Conservation (phyloP, 148 eudicot genomes). For the Amaranthus cruentus region DNA sequence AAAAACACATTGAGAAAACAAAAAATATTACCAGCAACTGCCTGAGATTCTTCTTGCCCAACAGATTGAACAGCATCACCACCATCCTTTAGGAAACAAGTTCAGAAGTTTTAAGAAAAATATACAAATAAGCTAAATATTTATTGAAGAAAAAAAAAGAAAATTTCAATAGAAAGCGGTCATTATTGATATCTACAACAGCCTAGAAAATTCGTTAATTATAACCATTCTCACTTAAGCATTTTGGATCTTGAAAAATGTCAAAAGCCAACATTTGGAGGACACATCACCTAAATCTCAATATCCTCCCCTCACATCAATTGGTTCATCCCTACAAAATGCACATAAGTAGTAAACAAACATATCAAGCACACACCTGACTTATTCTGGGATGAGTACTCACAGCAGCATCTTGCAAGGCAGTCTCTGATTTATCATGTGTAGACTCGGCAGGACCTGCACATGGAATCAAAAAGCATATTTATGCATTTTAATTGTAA, state of each 20-base stretch:
- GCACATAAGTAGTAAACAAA: not conserved
- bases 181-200: not conserved
- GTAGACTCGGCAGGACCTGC: conserved; percentile 18
- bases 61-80: conserved; percentile 27
- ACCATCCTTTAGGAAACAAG: conserved; percentile 20
- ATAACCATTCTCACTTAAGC: not conserved
- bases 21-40: conserved; percentile 24
- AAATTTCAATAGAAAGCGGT: not conserved
- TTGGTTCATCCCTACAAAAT: not conserved
- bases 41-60: conserved; percentile 16
- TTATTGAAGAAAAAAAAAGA: not conserved
- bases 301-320: not conserved
- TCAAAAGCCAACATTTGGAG: not conserved
- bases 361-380: conserved; percentile 8
- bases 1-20: not conserved
- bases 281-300: too few relatives aligned
- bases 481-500: not conserved
- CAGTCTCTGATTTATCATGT: conserved; percentile 16
- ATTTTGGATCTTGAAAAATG: not conserved
- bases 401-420: conserved; percentile 17
- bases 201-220: too few relatives aligned
- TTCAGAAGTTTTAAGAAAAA: not conserved
- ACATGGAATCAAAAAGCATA: not conserved
- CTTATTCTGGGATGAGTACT: conserved; percentile 1
- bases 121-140: not conserved